Evolutionary conservation across 495 filamentous ascomycete genomes (phyloP).

Genomic region (Penicillium bovifimosum): DNA sequence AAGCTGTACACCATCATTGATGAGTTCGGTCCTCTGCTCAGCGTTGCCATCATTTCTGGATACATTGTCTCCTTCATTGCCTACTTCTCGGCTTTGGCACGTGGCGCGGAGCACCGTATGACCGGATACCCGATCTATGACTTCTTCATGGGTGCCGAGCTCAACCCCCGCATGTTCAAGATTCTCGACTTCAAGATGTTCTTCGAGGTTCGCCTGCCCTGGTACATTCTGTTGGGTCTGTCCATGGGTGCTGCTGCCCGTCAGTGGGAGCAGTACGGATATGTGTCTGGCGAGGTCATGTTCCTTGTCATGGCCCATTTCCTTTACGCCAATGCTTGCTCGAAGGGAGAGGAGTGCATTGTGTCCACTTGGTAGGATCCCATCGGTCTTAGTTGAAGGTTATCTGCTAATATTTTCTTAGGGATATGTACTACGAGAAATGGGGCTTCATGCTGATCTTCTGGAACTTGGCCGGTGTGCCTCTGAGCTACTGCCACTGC

Average conservation of each 20-base stretch:
- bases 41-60: constrained; percentile 84
- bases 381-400: background rate
- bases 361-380: constrained; percentile 72
- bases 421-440: constrained; percentile 99
- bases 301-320: constrained; percentile 93
- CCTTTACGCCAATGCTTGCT: constrained; percentile 93
- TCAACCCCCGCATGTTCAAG: constrained; percentile 92
- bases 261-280: constrained; percentile 87
- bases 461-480: constrained; percentile 97
- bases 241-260: constrained; percentile 71
- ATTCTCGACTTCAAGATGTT: constrained; percentile 99
- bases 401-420: constrained; percentile 12
- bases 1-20: constrained; percentile 91
- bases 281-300: constrained; percentile 79
- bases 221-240: constrained; percentile 87
- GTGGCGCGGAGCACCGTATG: constrained; percentile 86
- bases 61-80: constrained; percentile 74
- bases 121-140: constrained; percentile 88
- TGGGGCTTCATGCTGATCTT: constrained; percentile 99
- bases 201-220: constrained; percentile 94
- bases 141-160: constrained; percentile 98
- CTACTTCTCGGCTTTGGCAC: constrained; percentile 73
- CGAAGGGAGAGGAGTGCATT: constrained; percentile 95
- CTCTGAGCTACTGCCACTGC: constrained; percentile 94
- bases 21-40: constrained; percentile 87